Conservation (phyloP, 352 stramenopile genomes). For the Phytophthora sp. region DNA sequence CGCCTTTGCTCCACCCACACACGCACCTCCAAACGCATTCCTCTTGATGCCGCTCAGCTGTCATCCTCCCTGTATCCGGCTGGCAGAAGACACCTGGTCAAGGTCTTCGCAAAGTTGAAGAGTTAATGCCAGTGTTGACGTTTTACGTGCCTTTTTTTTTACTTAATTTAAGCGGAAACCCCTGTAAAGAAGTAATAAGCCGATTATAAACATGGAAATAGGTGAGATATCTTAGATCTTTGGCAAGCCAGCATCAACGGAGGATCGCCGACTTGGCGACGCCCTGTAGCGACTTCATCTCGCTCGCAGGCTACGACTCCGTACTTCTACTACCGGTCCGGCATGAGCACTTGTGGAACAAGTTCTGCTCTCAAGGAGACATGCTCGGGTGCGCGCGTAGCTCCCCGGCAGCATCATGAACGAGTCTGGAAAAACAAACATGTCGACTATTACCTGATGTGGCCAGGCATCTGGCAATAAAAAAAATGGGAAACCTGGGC, state of each 20-base stretch:
- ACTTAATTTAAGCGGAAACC: no score
- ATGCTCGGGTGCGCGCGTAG: conserved; percentile 71
- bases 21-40: no score
- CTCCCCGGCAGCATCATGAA: neutral
- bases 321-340: neutral
- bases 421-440: neutral
- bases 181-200: no score
- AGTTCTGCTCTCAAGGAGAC: conserved; percentile 94
- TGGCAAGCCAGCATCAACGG: no score
- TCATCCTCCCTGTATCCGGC: neutral
- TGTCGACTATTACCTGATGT: neutral
- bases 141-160: no score
- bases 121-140: no score
- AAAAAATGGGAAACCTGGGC: neutral
- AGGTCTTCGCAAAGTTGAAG: neutral
- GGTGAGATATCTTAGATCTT: no score
- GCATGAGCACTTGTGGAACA: conserved; percentile 92
- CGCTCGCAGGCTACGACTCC: neutral
- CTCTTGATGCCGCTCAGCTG: no score
- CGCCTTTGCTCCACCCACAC: no score
- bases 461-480: neutral
- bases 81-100: neutral
- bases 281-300: neutral
- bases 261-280: neutral
- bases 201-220: no score